A percentile compares a stretch with the other conserved stretches of the same genome.
Conservation (phyloP, 495 filamentous ascomycete genomes). For the Chaetomium cochliodes region DNA sequence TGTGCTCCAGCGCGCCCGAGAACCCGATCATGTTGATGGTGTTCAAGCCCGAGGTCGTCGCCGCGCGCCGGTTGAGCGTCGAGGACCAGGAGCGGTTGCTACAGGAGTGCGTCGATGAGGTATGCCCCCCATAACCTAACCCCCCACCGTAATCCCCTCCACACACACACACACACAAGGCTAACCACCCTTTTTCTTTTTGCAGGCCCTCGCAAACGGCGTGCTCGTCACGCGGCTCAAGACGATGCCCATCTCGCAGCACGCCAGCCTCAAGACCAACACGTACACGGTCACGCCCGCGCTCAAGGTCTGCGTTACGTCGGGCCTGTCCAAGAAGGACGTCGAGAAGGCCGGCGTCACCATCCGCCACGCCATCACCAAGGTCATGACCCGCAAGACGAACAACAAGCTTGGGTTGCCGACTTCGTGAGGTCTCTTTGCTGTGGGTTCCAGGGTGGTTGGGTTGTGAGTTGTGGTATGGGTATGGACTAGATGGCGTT, state of each 20-base stretch:
- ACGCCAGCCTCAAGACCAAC: slow-evolving; percentile 58
- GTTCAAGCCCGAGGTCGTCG: slow-evolving; percentile 79
- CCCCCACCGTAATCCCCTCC: too few species aligned
- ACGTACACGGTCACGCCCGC: slow-evolving; percentile 67
- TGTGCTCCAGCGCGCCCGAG: slow-evolving; percentile 74
- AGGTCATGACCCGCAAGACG: slow-evolving; percentile 63
- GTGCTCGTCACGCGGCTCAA: slow-evolving; percentile 86
- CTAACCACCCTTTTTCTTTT: not conserved
- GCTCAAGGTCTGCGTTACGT: slow-evolving; percentile 87
- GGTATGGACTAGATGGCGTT: not conserved
- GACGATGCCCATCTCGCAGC: slow-evolving; percentile 61
- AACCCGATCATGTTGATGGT: slow-evolving; percentile 84
- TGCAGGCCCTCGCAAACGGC: slow-evolving; percentile 71
- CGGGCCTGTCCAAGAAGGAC: slow-evolving; percentile 86
- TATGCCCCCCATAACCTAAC: slow-evolving; percentile 39
- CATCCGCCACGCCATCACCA: slow-evolving; percentile 91
- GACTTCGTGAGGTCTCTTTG: not conserved
- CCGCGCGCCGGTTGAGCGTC: slow-evolving; percentile 61
- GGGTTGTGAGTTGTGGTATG: slow-evolving; percentile 1
- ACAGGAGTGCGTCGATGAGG: slow-evolving; percentile 92
- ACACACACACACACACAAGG: not conserved
- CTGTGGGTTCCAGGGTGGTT: too few species aligned
- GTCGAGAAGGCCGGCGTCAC: slow-evolving; percentile 86
- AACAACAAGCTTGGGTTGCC: slow-evolving; percentile 41
- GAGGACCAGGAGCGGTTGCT: slow-evolving; percentile 82